phyloP scores from a whole-genome alignment of 805 yeast species.

The Wilhelminamyces savonicus region DNA sequence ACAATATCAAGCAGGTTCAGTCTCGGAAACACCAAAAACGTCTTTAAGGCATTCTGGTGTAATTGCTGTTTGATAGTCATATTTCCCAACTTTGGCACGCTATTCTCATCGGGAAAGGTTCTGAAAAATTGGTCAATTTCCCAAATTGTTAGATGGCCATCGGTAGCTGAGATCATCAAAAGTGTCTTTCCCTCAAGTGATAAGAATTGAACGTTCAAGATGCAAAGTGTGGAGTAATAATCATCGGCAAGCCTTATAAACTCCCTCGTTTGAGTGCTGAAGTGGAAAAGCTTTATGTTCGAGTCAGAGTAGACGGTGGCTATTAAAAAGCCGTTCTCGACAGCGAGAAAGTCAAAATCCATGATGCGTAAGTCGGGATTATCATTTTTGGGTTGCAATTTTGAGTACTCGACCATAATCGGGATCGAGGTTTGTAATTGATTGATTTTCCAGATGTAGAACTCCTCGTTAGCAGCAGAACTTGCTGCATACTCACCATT shows the following conservation, averaged over 20 bases:
- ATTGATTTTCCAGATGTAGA: conserved; percentile 68
- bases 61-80: conserved; percentile 41
- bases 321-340: conserved; percentile 45
- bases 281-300: conserved; percentile 58
- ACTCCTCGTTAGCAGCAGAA: conserved; percentile 84
- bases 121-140: too few species aligned
- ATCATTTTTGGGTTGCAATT: conserved; percentile 47
- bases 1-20: conserved; percentile 17
- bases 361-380: conserved; percentile 84
- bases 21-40: conserved; percentile 26
- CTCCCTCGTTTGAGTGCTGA: conserved; percentile 23
- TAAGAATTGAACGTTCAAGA: conserved; percentile 55
- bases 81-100: conserved; percentile 11
- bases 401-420: conserved; percentile 42
- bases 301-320: conserved; percentile 85
- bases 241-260: conserved; percentile 45
- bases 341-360: conserved; percentile 56
- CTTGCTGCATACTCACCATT: conserved; percentile 39
- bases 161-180: conserved; percentile 67
- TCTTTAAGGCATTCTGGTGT: conserved; percentile 84
- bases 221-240: conserved; percentile 67
- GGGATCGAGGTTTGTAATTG: conserved; percentile 28
- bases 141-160: conserved; percentile 71
- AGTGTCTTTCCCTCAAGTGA: conserved; percentile 16
- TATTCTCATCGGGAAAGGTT: too few species aligned